A percentile compares a stretch with the other conserved stretches of the same genome.
Conservation (phyloP, 305 asterid genomes). For the Rubia tinctorum region DNA sequence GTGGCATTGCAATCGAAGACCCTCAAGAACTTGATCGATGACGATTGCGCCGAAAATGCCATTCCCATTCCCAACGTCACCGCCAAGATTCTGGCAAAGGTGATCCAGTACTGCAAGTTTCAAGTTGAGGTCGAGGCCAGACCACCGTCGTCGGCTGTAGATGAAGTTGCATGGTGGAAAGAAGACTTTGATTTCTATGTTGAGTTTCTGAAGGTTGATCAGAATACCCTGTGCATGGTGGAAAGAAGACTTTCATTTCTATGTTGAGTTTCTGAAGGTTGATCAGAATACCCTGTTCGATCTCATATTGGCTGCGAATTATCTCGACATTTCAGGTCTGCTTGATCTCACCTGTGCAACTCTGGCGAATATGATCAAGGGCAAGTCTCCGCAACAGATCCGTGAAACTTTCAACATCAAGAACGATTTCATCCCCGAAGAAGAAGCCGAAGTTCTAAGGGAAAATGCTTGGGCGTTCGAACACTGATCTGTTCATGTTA, state of each 20-base stretch:
- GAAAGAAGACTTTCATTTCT: not conserved
- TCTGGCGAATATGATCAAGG: no score
- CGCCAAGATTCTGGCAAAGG: not conserved
- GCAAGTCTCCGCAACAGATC: no score
- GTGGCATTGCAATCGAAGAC: no score
- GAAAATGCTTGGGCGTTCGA: no score
- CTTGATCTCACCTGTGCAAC: no score
- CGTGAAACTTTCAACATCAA: no score
- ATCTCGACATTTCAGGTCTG: no score
- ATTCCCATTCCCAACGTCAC: not conserved
- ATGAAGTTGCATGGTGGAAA: not conserved
- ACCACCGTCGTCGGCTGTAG: no score
- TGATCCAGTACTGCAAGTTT: not conserved
- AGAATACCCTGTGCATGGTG: not conserved
- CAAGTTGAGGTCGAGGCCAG: not conserved
- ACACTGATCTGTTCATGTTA: no score
- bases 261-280: not conserved
- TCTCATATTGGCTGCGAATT: not conserved
- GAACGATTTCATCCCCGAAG: no score
- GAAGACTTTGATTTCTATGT: not conserved
- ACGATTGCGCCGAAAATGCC: not conserved
- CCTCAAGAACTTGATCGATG: not conserved
- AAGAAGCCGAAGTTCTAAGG: no score
- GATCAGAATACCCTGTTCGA: not conserved
- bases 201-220: not conserved